These are phyloP conservation scores for Candida freyschussii DNA, from an alignment of 1,139 yeast species.

Conservation along the genomic window DNA sequence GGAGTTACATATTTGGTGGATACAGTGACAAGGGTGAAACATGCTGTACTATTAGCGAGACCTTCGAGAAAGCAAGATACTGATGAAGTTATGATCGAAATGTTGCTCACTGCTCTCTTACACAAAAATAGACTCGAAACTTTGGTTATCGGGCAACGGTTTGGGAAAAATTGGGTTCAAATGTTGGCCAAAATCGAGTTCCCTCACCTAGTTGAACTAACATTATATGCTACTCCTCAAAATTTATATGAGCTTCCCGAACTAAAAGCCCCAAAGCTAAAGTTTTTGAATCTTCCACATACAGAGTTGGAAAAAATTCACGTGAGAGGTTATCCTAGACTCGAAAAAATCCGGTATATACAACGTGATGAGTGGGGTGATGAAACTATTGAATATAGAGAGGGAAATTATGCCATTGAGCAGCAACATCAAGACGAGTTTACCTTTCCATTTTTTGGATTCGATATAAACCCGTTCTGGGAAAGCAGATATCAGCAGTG, in stretches of 20 bases:
- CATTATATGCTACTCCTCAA: slow-evolving; percentile 1
- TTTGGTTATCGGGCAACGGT: slow-evolving; percentile 2
- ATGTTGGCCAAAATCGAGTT: slow-evolving; percentile 1
- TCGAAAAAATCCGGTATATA: too few relatives aligned
- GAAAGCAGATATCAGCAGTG: too few relatives aligned
- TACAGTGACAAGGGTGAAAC: too few relatives aligned
- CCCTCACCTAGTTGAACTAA: neutral
- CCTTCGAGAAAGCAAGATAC: slow-evolving; percentile 1
- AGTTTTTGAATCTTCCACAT: neutral
- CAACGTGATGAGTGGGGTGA: too few relatives aligned
- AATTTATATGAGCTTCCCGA: slow-evolving; percentile 1
- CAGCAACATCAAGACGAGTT: too few relatives aligned
- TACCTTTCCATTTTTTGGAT: too few relatives aligned
- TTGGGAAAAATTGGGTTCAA: too few relatives aligned
- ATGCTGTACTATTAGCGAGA: too few relatives aligned
- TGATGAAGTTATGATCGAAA: neutral
- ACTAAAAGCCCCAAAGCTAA: slow-evolving; percentile 1
- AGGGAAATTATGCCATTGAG: too few relatives aligned
- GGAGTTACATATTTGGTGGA: too few relatives aligned
- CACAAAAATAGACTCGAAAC: neutral
- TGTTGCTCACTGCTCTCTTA: slow-evolving; percentile 1
- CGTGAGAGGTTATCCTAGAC: slow-evolving; percentile 1
- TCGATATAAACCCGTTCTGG: too few relatives aligned
- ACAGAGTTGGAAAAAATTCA: slow-evolving; percentile 1
- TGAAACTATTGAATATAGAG: too few relatives aligned